Evolutionary conservation across 2,329 filamentous ascomycete genomes (phyloP).

Genomic region (Fusarium pseudograminearum): DNA sequence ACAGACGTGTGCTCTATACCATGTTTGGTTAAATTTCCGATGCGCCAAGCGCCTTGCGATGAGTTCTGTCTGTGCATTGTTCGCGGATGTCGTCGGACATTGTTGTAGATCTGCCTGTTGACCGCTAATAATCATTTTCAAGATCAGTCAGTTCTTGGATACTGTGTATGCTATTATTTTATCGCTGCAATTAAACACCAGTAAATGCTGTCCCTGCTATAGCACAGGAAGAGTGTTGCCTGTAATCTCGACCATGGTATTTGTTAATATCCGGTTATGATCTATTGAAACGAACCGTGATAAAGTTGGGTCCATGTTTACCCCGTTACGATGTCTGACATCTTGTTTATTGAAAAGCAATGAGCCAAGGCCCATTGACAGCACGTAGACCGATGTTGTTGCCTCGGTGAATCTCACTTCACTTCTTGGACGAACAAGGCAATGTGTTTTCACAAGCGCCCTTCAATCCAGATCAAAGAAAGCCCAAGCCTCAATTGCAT

Average conservation of each 20-base stretch:
- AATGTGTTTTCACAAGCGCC: conserved; percentile 28
- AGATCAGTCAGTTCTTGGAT: conserved; percentile 7
- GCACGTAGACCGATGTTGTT: conserved; percentile 13
- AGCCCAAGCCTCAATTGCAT: conserved; percentile 43
- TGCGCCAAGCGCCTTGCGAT: conserved; percentile 30
- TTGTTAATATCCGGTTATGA: conserved; percentile 10
- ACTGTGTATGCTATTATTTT: conserved; percentile 1
- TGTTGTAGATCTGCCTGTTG: conserved; percentile 35
- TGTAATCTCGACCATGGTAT: conserved; percentile 1
- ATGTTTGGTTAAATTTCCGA: conserved; percentile 41
- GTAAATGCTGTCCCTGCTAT: conserved; percentile 13
- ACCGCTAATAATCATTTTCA: conserved; percentile 8
- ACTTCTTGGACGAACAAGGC: conserved; percentile 17
- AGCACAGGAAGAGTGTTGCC: conserved; percentile 12
- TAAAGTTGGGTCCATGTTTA: conserved; percentile 19
- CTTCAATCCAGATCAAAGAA: conserved; percentile 35
- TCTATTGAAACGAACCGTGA: conserved; percentile 26
- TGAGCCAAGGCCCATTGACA: conserved; percentile 22
- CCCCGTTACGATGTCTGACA: conserved; percentile 11
- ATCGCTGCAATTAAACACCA: conserved; percentile 5
- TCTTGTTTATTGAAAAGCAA: conserved; percentile 25
- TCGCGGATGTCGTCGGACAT: conserved; percentile 39
- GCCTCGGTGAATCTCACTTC: conserved; percentile 29
- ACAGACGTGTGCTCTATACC: conserved; percentile 26
- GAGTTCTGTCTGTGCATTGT: conserved; percentile 36